Conservation (phyloP, 768 basidiomycete species). For the Amanita muscaria region DNA sequence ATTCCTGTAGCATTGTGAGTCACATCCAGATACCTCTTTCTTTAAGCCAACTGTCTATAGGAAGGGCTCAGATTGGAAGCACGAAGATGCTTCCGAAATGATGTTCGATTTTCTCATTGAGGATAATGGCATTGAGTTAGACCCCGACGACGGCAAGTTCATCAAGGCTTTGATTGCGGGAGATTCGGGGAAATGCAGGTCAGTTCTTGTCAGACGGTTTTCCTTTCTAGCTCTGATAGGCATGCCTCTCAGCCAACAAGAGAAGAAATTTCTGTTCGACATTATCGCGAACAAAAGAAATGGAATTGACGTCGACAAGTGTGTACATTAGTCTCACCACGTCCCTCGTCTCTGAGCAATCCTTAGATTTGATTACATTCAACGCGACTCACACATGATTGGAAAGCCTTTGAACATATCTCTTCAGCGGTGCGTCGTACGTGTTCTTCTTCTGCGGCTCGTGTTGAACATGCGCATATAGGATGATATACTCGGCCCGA, state of each 20-base stretch:
- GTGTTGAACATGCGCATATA: slow-evolving; percentile 17
- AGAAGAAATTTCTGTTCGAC: slow-evolving; percentile 73
- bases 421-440: slow-evolving; percentile 31
- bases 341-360: not conserved
- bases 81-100: slow-evolving; percentile 75
- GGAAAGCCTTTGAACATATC: slow-evolving; percentile 53
- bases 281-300: slow-evolving; percentile 79
- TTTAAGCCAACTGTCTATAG: slow-evolving; percentile 20
- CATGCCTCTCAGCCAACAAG: slow-evolving; percentile 25
- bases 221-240: not conserved
- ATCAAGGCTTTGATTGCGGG: slow-evolving; percentile 78
- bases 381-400: slow-evolving; percentile 63
- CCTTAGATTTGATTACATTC: slow-evolving; percentile 72
- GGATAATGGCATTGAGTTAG: slow-evolving; percentile 43
- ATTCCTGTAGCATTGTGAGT: slow-evolving; percentile 60
- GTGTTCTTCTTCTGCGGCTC: not conserved
- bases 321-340: slow-evolving; percentile 10
- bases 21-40: not conserved
- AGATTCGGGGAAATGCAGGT: slow-evolving; percentile 43
- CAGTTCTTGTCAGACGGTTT: not conserved
- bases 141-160: slow-evolving; percentile 41
- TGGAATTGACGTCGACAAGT: slow-evolving; percentile 87
- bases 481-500: slow-evolving; percentile 65
- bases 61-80: slow-evolving; percentile 48
- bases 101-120: slow-evolving; percentile 68